Base-by-base conservation (phyloP, 495 filamentous ascomycete species). In the Cairneyella variabilis region DNA sequence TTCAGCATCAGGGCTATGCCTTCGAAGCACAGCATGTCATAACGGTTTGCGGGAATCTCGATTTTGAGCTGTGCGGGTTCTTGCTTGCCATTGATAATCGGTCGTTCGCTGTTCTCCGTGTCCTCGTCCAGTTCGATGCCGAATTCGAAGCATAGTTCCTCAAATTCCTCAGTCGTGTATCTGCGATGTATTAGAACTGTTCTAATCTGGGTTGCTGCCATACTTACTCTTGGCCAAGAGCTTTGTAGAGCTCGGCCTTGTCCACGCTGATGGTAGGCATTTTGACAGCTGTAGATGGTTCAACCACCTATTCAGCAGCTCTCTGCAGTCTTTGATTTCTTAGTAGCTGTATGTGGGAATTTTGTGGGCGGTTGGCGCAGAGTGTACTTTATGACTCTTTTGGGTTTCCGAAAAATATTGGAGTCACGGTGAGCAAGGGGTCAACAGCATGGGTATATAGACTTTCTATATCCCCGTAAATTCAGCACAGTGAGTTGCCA, bases 1-100 rank as follows among this genome's bases (percentile, higher is more conserved):
- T 96, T 96, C 50, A 99, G 78, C 82, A 92, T 92, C 61, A 96
- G 78, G 45, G 90, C 85, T 66, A 99, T 95, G 42, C 93, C 93
- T 71, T 99, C 93, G 72, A 97, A 96, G 66, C 93, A 99, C 25
- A 99, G 83, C 83, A 97, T 86, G 64, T 99, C 93, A 83, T 97
- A 97, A 79, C 92, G 83, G 69, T 99, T 99, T 58, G 93, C 93
- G 55, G 93, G 93, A 66, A 99, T 95, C 69, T 99, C 93, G 66
- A 99, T 97, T 78, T 95, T 96, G 65, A 97, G 79, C 72, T 97
- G 86, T 41, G 95, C 85, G 5, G 89, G 80, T 71, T 95, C 89
- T 69, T 96, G 86, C 59, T 84, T 78, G 65, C 86, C 86, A 67
- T 89, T 77, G 56, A 86, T 79, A 45, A 85, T 80, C 25, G 88